Evolutionary conservation across 305 asterid genomes (phyloP), one percentile per base, ranked within the genome.

Genomic region (Solanum hybrid): DNA sequence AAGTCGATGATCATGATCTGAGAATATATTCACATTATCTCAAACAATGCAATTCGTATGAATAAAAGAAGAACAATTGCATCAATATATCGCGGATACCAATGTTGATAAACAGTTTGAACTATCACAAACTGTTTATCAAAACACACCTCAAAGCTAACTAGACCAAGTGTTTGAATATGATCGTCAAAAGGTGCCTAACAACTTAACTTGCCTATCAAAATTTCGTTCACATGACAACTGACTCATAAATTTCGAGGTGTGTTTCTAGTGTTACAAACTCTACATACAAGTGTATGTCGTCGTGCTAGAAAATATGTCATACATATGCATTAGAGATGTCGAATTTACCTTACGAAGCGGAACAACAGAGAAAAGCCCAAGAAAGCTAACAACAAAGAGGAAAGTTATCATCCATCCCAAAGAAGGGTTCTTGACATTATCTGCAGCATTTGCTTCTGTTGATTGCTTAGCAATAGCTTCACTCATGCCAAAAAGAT

Each of bases 351-450:
- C 95, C 96, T 94, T 94, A 81, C 94, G 90, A 26, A 94, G 92
- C 6, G 94, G 95, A 83, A 94, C 93, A 10, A 93, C 91, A 1
- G 94, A 89, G 80, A 93, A 93, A 87, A 94, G 92, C 22, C 96
- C 96, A 5, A 91, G 87, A 80, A 94, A 92, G 89, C 94, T 92
- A n/a, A 94, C 96, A 13, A 91, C 92, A 51, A 92, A 88, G 20
- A 93, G 94, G 90, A 93, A 94, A 13, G 81, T 87, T 4, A 92
- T 94, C 93, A 94, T 93, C 96, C 96, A 94, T 10, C 92, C 93
- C 61, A 92, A 34, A 77, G 91, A 31, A 10, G 92, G 94, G 77
- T 91, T 91, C 91, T 92, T 93, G 36, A 81, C 45, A 26, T 72
- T 39, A 17, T 73, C 39, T 32, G 79, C 89, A 15, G 83, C 81